A percentile compares a stretch with the other conserved stretches of the same genome.
Evolutionary conservation across 2,329 filamentous ascomycete species (phyloP).

Genomic region (Elsinoe perseae): DNA sequence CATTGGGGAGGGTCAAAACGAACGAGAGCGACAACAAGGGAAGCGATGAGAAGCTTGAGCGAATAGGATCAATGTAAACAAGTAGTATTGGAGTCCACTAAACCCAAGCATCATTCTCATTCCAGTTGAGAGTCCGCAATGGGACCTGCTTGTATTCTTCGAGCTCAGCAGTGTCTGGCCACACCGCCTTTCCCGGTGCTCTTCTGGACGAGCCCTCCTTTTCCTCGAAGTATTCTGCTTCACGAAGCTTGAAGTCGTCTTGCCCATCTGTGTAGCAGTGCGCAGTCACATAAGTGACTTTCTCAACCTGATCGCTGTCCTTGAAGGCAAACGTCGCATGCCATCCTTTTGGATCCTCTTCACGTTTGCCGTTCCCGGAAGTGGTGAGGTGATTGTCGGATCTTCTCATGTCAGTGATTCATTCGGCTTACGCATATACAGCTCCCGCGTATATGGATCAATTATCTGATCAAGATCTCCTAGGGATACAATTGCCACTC

Average conservation of each 20-base stretch:
- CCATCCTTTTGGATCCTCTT: neutral
- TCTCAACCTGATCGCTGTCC: neutral
- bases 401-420: neutral
- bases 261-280: neutral
- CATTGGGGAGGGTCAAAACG: neutral
- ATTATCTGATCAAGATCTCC: neutral
- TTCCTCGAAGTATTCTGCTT: neutral
- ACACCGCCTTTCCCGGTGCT: too few relatives aligned
- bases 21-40: constrained; percentile 1
- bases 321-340: neutral
- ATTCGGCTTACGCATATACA: too few relatives aligned
- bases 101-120: too few relatives aligned
- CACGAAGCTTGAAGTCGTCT: neutral
- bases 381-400: neutral
- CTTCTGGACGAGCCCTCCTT: neutral
- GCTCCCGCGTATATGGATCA: too few relatives aligned
- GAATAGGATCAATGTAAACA: neutral
- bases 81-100: too few relatives aligned
- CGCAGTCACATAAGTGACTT: neutral
- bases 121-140: too few relatives aligned
- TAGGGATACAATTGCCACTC: neutral
- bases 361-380: neutral
- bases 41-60: constrained; percentile 18
- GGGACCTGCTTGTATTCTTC: too few relatives aligned
- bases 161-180: too few relatives aligned